These are phyloP conservation scores for Conticribra weissflogii DNA, from an alignment of 108 stramenopile species.

Conservation along the genomic window DNA sequence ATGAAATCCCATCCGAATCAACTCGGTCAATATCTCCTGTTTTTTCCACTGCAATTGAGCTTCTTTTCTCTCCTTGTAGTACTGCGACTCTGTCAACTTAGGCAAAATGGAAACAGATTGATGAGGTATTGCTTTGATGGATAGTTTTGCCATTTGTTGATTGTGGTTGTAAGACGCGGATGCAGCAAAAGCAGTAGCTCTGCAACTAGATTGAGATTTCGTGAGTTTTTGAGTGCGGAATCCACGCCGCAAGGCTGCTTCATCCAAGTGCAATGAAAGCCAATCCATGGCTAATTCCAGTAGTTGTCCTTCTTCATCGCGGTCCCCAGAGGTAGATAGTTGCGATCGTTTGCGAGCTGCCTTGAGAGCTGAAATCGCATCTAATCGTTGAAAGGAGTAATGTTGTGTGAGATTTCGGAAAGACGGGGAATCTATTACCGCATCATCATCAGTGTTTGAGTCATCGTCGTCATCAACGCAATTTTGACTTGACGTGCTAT, in stretches of 20 bases:
- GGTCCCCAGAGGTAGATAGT: slow-evolving; percentile 12
- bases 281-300: slow-evolving; percentile 73
- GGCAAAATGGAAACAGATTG: slow-evolving; percentile 66
- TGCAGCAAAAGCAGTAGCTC: no score
- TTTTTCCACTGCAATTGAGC: slow-evolving; percentile 6
- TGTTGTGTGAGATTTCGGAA: slow-evolving; percentile 58
- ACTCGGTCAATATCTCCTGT: slow-evolving; percentile 23
- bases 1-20: slow-evolving; percentile 34
- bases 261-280: slow-evolving; percentile 72
- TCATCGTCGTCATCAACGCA: slow-evolving; percentile 3
- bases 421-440: slow-evolving; percentile 22
- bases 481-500: no score
- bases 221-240: slow-evolving; percentile 50
- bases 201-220: slow-evolving; percentile 1
- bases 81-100: slow-evolving; percentile 46
- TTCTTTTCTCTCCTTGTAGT: slow-evolving; percentile 41
- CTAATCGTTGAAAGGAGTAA: slow-evolving; percentile 55
- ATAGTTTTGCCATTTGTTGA: slow-evolving; percentile 9
- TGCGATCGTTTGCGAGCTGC: slow-evolving; percentile 49
- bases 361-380: slow-evolving; percentile 43
- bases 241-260: slow-evolving; percentile 56
- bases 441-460: slow-evolving; percentile 12
- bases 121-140: slow-evolving; percentile 65
- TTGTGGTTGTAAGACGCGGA: slow-evolving; percentile 9
- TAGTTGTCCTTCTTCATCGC: slow-evolving; percentile 21